Percentiles rank a stretch among this genome's conserved stretches.
phyloP scores from a whole-genome alignment of 768 basidiomycete genomes.

The Inosperma sp. region DNA sequence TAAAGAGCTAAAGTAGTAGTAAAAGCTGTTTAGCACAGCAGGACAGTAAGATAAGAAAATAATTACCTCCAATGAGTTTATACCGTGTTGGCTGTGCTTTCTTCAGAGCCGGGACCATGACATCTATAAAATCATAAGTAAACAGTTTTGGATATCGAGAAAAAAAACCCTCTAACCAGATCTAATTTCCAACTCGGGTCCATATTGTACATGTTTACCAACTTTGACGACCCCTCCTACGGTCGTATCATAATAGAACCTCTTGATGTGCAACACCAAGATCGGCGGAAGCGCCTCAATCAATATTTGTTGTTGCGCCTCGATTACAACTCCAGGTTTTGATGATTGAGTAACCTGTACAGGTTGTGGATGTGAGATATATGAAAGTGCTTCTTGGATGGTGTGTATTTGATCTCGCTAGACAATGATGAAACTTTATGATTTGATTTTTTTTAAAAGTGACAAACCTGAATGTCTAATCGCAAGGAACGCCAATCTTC shows the following conservation, averaged over 20 bases:
- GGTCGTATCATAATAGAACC: slow-evolving; percentile 80
- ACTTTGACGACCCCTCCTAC: slow-evolving; percentile 81
- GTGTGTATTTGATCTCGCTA: slow-evolving; percentile 70
- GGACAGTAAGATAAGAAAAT: background rate
- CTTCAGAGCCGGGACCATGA: slow-evolving; percentile 52
- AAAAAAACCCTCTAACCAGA: slow-evolving; percentile 41
- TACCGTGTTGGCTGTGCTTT: slow-evolving; percentile 52
- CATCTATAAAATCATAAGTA: slow-evolving; percentile 35
- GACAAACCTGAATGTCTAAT: slow-evolving; percentile 81
- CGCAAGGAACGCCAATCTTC: slow-evolving; percentile 90
- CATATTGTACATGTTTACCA: slow-evolving; percentile 75
- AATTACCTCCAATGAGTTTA: slow-evolving; percentile 78
- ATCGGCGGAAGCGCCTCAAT: slow-evolving; percentile 83
- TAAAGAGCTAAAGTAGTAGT: slow-evolving; percentile 81
- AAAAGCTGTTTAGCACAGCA: slow-evolving; percentile 2
- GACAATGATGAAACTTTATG: background rate
- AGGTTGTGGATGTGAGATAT: slow-evolving; percentile 73
- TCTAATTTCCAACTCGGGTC: slow-evolving; percentile 72
- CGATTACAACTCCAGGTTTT: slow-evolving; percentile 53
- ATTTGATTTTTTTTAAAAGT: slow-evolving; percentile 8
- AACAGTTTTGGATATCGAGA: background rate
- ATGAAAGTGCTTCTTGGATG: slow-evolving; percentile 76
- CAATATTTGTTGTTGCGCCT: slow-evolving; percentile 59
- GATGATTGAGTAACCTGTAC: slow-evolving; percentile 68
- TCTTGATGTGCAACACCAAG: slow-evolving; percentile 83